These are phyloP conservation scores for Camellia sinensis DNA, from an alignment of 148 eudicot species.

Conservation along the genomic window DNA sequence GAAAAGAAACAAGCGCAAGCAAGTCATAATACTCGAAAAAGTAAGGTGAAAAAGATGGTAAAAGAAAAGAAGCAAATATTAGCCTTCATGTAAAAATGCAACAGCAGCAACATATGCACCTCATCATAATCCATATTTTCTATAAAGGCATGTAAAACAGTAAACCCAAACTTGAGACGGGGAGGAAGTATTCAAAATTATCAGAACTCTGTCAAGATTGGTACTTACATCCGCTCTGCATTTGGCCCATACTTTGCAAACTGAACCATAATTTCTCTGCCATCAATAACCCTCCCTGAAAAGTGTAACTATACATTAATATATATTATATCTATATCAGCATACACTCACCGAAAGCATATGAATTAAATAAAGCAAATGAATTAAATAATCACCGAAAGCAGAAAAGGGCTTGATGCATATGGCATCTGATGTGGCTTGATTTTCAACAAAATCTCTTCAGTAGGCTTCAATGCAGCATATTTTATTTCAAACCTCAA, in stretches of 20 bases:
- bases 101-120: not conserved
- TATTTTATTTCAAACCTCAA: not conserved
- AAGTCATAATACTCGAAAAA: not conserved
- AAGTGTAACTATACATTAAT: no score
- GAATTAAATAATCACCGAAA: no score
- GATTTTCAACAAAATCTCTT: no score
- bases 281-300: slow-evolving; percentile 22
- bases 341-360: no score
- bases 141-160: not conserved
- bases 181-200: slow-evolving; percentile 1
- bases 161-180: not conserved
- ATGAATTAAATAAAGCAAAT: no score
- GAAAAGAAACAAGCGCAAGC: not conserved
- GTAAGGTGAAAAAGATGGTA: not conserved
- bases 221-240: slow-evolving; percentile 22
- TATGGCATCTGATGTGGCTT: no score
- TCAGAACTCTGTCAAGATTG: not conserved
- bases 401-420: no score
- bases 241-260: slow-evolving; percentile 24
- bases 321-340: no score
- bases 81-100: not conserved
- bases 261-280: slow-evolving; percentile 21
- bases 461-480: not conserved
- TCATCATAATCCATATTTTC: not conserved
- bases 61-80: not conserved